A percentile compares a stretch with the other conserved stretches of the same genome.
These are phyloP conservation scores for Cucurbita pepo DNA, from an alignment of 306 rosid genomes.

Conservation along the genomic window DNA sequence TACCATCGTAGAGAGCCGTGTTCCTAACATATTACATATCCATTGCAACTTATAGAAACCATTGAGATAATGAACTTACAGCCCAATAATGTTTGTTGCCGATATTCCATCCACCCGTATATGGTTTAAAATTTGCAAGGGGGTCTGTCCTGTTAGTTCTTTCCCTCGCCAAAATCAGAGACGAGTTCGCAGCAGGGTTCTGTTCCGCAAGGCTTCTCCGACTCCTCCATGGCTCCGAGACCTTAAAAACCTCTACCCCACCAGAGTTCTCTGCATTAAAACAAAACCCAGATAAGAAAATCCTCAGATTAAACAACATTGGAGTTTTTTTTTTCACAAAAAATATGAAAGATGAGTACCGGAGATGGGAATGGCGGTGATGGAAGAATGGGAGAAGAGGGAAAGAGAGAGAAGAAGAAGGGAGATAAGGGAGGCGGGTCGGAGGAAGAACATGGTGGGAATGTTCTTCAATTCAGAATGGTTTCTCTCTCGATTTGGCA, in stretches of 20 bases:
- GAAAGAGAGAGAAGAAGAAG: not conserved
- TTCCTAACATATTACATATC: too few species aligned
- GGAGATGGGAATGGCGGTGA: not conserved
- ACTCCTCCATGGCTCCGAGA: constrained; percentile 25
- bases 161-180: constrained; percentile 37
- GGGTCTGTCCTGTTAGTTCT: constrained; percentile 48
- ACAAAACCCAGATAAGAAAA: not conserved
- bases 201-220: constrained; percentile 32
- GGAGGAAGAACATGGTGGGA: constrained; percentile 16
- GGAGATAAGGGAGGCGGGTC: not conserved
- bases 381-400: constrained; percentile 4
- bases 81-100: constrained; percentile 30
- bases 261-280: constrained; percentile 1
- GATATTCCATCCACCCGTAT: constrained; percentile 78
- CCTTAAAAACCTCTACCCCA: constrained; percentile 4
- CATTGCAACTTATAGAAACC: not conserved
- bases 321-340: not conserved
- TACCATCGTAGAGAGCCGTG: too few species aligned
- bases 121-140: constrained; percentile 20
- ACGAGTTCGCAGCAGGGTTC: constrained; percentile 11
- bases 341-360: not conserved
- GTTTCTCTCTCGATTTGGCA: too few species aligned
- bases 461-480: too few species aligned
- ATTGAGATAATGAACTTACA: constrained; percentile 19
- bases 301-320: not conserved